phyloP scores from a whole-genome alignment of 139 green algal species.

The Tetradesmus lagerheimii region DNA sequence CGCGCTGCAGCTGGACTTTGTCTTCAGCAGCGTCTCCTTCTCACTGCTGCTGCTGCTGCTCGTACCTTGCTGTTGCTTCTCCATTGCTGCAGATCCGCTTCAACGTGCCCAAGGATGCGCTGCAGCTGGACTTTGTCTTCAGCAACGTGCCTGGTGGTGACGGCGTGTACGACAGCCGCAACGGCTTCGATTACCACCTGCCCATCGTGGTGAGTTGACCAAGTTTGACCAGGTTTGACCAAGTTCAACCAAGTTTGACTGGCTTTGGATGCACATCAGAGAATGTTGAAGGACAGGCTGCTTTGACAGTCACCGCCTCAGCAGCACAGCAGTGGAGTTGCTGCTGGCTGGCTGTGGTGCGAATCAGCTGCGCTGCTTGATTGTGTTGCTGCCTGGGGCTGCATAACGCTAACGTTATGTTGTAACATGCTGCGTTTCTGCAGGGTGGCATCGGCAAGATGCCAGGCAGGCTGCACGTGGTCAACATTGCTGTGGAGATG shows the following conservation, averaged over 20 bases:
- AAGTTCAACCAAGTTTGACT: not conserved
- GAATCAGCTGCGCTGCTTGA: no score
- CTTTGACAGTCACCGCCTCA: not conserved
- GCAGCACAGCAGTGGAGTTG: not conserved
- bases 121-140: slow-evolving; percentile 96
- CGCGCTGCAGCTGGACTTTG: slow-evolving; percentile 93
- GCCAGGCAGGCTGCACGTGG: slow-evolving; percentile 77
- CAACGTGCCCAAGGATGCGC: slow-evolving; percentile 87
- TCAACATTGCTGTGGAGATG: slow-evolving; percentile 98
- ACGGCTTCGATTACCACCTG: slow-evolving; percentile 97
- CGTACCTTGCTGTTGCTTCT: no score
- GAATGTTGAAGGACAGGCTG: no score
- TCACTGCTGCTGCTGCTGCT: not conserved
- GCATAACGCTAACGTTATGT: no score
- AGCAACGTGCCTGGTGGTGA: slow-evolving; percentile 73
- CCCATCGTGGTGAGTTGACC: slow-evolving; percentile 70
- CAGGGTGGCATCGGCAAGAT: not conserved
- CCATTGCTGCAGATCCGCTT: slow-evolving; percentile 13
- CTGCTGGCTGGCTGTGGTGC: no score
- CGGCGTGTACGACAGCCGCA: slow-evolving; percentile 93
- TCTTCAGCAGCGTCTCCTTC: slow-evolving; percentile 90
- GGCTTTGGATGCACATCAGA: no score
- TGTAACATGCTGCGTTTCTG: no score
- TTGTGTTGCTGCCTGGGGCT: no score
- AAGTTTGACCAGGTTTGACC: not conserved